Base-by-base conservation (phyloP, 805 yeast species). In the Kodamaea laetipori region DNA sequence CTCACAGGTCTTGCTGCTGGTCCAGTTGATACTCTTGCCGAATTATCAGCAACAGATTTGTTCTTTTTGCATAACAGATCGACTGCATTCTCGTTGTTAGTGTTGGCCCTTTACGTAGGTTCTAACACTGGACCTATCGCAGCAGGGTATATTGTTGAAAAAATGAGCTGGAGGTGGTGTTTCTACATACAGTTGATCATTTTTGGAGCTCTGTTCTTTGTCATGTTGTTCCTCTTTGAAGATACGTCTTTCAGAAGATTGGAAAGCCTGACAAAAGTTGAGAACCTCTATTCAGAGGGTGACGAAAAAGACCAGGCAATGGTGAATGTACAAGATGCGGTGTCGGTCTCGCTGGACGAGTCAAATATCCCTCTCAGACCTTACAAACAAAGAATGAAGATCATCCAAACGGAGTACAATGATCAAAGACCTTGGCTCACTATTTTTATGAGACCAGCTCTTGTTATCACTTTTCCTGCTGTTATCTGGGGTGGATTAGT, bases 1-100 rank as follows among this genome's bases (percentile, higher is more conserved):
- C 33, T 67, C 3, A 40, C 52, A 6, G 72, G 72, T 1, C 56
- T 71, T 12, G 59, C 71, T 5, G 75, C 76, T 7, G 67, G 76
- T 21, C 68, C 74, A 3, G 64, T 69, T 8, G 76, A 72, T 48
- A 73, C 79, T 3, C 68, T 73, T 51, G 75, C 69, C 9, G 79
- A 72, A 45, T 61, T 72, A 7, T 64, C 75, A n/a, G 57, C 75
- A 13, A 67, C 75, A 15, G 67, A 69, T 42, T 67, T 74, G 2
- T 73, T 72, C 47, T 74, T 68, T 55, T 69, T 69, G 41, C 78
- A 74, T 52, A 67, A 60, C 56, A 62, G 66, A 57, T 70, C 64
- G 37, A 67, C 53, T 37, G 66, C 50, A 43, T 63, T 56, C 50
- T 48, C 65, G 4, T 55, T 53, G 47, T 47, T 65, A 25, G 50